Evolutionary conservation across 768 basidiomycete genomes (phyloP).

Genomic region (Tylopilus cervinicoccineus): DNA sequence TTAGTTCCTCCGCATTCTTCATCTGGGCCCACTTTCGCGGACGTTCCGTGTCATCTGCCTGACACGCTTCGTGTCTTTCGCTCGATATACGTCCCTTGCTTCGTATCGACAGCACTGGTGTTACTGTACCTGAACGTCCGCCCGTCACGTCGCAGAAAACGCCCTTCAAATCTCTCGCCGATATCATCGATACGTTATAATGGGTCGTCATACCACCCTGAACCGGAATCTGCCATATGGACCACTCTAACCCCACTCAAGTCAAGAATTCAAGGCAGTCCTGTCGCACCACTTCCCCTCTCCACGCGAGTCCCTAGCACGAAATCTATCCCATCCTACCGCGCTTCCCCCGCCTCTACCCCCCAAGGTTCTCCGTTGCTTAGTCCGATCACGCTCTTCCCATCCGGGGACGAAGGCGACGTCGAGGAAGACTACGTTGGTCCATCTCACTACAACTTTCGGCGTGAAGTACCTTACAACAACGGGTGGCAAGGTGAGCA

Average conservation of each 20-base stretch:
- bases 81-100: conserved; percentile 59
- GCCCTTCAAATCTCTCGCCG: conserved; percentile 24
- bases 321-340: conserved; percentile 34
- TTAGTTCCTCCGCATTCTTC: conserved; percentile 40
- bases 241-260: conserved; percentile 42
- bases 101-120: conserved; percentile 48
- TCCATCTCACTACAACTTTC: conserved; percentile 45
- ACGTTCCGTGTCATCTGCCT: conserved; percentile 77
- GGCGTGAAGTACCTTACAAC: conserved; percentile 33
- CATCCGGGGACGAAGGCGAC: conserved; percentile 44
- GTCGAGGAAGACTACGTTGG: conserved; percentile 41
- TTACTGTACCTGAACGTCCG: conserved; percentile 44
- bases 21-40: conserved; percentile 47
- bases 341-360: conserved; percentile 35
- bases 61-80: conserved; percentile 60
- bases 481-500: conserved; percentile 31
- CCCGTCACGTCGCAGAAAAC: conserved; percentile 14
- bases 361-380: conserved; percentile 39
- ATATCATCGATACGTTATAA: conserved; percentile 32
- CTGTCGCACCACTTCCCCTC: conserved; percentile 35
- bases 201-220: conserved; percentile 20
- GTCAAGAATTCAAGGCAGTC: conserved; percentile 35
- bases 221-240: conserved; percentile 38
- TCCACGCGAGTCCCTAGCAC: conserved; percentile 40
- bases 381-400: conserved; percentile 34